Conservation (phyloP, 2,329 filamentous ascomycete genomes). For the Botryotinia globosa region DNA sequence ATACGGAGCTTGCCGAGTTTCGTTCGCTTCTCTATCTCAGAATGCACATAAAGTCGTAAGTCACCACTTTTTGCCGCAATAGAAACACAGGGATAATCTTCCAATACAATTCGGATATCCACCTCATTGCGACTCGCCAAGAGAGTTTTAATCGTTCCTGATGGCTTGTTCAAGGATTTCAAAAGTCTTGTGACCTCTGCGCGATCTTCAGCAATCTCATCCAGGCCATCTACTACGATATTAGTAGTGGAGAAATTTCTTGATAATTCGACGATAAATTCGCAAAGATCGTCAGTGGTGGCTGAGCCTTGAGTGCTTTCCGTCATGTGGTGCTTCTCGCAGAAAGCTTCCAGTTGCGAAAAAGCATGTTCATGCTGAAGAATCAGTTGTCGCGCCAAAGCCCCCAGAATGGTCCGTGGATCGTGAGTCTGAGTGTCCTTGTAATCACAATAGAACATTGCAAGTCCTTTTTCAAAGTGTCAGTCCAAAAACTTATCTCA, state of each 20-base stretch:
- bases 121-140: slow-evolving; percentile 23
- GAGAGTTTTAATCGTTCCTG: slow-evolving; percentile 24
- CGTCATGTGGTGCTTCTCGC: neutral
- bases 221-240: slow-evolving; percentile 36
- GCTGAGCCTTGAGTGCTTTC: neutral
- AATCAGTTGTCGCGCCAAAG: slow-evolving; percentile 34
- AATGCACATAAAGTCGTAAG: slow-evolving; percentile 26
- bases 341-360: slow-evolving; percentile 21
- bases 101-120: slow-evolving; percentile 20
- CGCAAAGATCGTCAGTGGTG: slow-evolving; percentile 11
- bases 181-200: slow-evolving; percentile 19
- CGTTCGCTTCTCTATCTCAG: slow-evolving; percentile 23
- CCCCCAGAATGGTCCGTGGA: slow-evolving; percentile 24
- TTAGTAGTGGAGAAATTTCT: slow-evolving; percentile 24
- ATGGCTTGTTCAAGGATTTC: slow-evolving; percentile 13
- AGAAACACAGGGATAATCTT: slow-evolving; percentile 13
- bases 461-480: slow-evolving; percentile 11
- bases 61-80: slow-evolving; percentile 27
- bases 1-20: slow-evolving; percentile 18
- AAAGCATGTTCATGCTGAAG: slow-evolving; percentile 31
- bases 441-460: slow-evolving; percentile 19
- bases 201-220: slow-evolving; percentile 30
- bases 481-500: slow-evolving; percentile 5
- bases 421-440: slow-evolving; percentile 16
- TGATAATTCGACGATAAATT: slow-evolving; percentile 14